Percentiles rank a stretch among this genome's conserved stretches.
These are phyloP conservation scores for Apiospora saccharicola DNA, from an alignment of 2,329 filamentous ascomycete species.

Conservation along the genomic window DNA sequence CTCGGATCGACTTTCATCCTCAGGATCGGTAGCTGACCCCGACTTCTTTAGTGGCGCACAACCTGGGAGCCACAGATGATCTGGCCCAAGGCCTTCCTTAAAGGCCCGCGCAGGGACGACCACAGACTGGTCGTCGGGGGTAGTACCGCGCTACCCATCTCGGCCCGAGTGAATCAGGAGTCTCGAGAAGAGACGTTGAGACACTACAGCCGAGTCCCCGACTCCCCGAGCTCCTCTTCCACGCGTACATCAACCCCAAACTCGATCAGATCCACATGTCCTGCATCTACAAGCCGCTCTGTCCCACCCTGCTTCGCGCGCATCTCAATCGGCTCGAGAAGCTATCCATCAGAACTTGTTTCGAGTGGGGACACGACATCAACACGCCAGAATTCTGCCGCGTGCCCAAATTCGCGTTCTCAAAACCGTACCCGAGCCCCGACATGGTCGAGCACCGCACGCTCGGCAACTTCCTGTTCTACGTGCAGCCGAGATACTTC, in stretches of 20 bases:
- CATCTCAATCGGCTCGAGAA: background rate
- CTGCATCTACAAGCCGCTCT: background rate
- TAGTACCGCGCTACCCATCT: background rate
- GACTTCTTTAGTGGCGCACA: background rate
- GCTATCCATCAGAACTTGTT: background rate
- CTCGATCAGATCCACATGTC: background rate
- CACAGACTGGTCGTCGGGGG: no score
- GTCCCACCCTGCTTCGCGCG: background rate
- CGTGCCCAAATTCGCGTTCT: background rate
- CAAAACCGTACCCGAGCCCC: background rate
- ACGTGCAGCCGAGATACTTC: background rate
- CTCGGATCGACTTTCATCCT: no score
- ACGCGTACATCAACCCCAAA: background rate
- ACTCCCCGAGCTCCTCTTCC: background rate
- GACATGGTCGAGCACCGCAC: background rate
- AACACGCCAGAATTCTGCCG: no score
- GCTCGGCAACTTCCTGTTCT: background rate
- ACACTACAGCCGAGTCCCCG: background rate
- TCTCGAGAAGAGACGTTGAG: background rate
- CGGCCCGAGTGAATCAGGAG: background rate
- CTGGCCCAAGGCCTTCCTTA: background rate
- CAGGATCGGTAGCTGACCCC: background rate
- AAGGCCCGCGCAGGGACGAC: no score
- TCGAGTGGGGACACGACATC: no score
- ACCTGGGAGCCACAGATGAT: background rate